A percentile compares a stretch with the other conserved stretches of the same genome.
Evolutionary conservation across 352 stramenopile genomes (phyloP).

Genomic region (Elongisporangium undulatum): DNA sequence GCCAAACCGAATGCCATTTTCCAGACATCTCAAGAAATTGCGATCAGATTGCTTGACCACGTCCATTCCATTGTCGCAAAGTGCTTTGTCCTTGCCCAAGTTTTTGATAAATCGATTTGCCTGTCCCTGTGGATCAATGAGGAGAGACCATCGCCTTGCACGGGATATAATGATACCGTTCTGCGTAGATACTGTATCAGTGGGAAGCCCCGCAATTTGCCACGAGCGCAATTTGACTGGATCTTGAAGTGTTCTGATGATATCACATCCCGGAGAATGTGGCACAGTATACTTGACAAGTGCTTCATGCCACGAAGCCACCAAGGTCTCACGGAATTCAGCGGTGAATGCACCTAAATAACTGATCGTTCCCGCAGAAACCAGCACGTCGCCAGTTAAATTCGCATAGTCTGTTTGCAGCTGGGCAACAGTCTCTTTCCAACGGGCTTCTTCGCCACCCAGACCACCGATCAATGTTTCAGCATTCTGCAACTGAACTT

Average conservation of each 20-base stretch:
- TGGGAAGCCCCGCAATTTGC: constrained; percentile 90
- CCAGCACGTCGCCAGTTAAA: constrained; percentile 89
- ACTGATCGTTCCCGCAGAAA: constrained; percentile 90
- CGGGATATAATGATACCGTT: constrained; percentile 93
- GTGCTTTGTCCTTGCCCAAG: constrained; percentile 61
- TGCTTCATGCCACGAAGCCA: constrained; percentile 80
- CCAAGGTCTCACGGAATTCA: constrained; percentile 87
- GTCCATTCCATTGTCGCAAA: constrained; percentile 82
- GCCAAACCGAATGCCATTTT: constrained; percentile 92
- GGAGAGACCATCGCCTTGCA: constrained; percentile 84
- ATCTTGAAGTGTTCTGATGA: constrained; percentile 87
- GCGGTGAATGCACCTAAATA: constrained; percentile 93
- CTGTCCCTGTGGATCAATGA: constrained; percentile 92
- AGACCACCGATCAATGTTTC: constrained; percentile 89
- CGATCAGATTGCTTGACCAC: constrained; percentile 84
- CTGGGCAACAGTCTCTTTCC: constrained; percentile 82
- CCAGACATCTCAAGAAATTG: constrained; percentile 74
- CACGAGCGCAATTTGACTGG: constrained; percentile 88
- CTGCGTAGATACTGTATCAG: constrained; percentile 89
- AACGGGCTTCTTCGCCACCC: constrained; percentile 87
- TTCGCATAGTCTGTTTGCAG: constrained; percentile 82
- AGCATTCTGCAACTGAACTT: constrained; percentile 86
- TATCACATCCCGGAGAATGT: constrained; percentile 81
- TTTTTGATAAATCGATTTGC: constrained; percentile 94
- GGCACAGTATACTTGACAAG: constrained; percentile 70